phyloP scores from a whole-genome alignment of 2,329 filamentous ascomycete species.

The Ceratocystis eucalypticola region DNA sequence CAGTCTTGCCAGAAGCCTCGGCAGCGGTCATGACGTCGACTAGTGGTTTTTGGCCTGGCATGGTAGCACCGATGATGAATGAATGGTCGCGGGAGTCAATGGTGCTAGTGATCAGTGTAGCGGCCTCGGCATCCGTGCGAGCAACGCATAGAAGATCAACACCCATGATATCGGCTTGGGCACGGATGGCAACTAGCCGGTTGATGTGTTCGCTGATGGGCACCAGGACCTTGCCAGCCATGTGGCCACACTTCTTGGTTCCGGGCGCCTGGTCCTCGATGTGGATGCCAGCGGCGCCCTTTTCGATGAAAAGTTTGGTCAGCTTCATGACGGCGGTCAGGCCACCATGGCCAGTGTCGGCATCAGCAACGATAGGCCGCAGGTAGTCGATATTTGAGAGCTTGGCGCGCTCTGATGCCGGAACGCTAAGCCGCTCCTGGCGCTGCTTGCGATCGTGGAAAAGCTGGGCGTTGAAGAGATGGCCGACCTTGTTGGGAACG shows the following conservation, averaged over 20 bases:
- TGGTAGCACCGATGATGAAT: conserved; percentile 84
- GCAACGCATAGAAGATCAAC: conserved; percentile 76
- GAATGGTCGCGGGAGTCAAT: conserved; percentile 91
- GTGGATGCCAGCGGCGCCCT: conserved; percentile 92
- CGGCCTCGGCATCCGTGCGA: conserved; percentile 92
- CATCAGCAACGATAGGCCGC: conserved; percentile 89
- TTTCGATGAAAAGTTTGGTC: conserved; percentile 93
- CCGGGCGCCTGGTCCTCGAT: conserved; percentile 97
- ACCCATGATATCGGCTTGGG: conserved; percentile 98
- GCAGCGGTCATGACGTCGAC: conserved; percentile 84
- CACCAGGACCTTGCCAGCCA: conserved; percentile 96
- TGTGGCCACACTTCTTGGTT: conserved; percentile 98
- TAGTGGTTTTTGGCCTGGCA: conserved; percentile 68
- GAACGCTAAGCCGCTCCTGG: conserved; percentile 72
- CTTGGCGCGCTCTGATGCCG: conserved; percentile 57
- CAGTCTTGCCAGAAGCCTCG: conserved; percentile 67
- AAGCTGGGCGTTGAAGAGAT: conserved; percentile 95
- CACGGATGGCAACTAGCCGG: conserved; percentile 86
- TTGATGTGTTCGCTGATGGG: conserved; percentile 98
- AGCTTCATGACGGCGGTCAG: conserved; percentile 99
- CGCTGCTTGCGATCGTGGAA: conserved; percentile 99
- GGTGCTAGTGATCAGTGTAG: conserved; percentile 89
- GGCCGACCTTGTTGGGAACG: conserved; percentile 93
- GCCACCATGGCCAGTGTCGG: conserved; percentile 92
- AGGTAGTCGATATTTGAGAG: conserved; percentile 83